Evolutionary conservation across 495 filamentous ascomycete genomes (phyloP).

Genomic region (Aspergillus diversus): DNA sequence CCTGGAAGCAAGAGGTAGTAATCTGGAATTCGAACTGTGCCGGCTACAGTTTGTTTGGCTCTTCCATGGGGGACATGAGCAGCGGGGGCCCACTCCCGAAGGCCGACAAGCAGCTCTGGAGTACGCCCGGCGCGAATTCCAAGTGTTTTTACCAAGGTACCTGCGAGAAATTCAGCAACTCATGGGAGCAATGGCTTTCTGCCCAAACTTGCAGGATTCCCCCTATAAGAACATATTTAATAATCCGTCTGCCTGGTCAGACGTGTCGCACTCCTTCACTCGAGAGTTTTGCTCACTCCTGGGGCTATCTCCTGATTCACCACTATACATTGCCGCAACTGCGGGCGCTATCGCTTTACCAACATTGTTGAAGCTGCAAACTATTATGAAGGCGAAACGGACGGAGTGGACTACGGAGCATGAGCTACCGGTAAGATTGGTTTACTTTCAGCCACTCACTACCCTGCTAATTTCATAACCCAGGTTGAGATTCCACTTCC

Average conservation of each 20-base stretch:
- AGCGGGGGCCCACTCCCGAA: slow-evolving; percentile 22
- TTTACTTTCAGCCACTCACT: neutral
- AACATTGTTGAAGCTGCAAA: slow-evolving; percentile 77
- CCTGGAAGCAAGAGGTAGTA: slow-evolving; percentile 82
- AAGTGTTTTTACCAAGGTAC: slow-evolving; percentile 70
- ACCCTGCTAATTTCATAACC: slow-evolving; percentile 4
- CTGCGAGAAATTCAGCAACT: slow-evolving; percentile 76
- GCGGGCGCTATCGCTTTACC: slow-evolving; percentile 91
- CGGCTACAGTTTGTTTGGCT: slow-evolving; percentile 86
- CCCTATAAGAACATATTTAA: slow-evolving; percentile 81
- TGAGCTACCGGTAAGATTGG: slow-evolving; percentile 73
- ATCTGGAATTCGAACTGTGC: slow-evolving; percentile 92
- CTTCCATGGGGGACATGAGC: slow-evolving; percentile 56
- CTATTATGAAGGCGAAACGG: slow-evolving; percentile 80
- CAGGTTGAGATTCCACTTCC: slow-evolving; percentile 90
- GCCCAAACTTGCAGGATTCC: slow-evolving; percentile 64
- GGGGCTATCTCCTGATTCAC: slow-evolving; percentile 82
- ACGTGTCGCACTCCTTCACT: slow-evolving; percentile 82
- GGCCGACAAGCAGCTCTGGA: slow-evolving; percentile 63
- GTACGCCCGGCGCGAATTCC: slow-evolving; percentile 73
- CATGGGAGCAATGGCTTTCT: slow-evolving; percentile 74
- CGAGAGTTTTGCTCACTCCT: slow-evolving; percentile 93
- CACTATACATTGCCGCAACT: slow-evolving; percentile 87
- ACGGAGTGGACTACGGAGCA: slow-evolving; percentile 93
- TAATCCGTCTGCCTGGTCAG: slow-evolving; percentile 72